Conservation (phyloP, 176 grass and related monocot genomes). For the Musa troglodytarum region DNA sequence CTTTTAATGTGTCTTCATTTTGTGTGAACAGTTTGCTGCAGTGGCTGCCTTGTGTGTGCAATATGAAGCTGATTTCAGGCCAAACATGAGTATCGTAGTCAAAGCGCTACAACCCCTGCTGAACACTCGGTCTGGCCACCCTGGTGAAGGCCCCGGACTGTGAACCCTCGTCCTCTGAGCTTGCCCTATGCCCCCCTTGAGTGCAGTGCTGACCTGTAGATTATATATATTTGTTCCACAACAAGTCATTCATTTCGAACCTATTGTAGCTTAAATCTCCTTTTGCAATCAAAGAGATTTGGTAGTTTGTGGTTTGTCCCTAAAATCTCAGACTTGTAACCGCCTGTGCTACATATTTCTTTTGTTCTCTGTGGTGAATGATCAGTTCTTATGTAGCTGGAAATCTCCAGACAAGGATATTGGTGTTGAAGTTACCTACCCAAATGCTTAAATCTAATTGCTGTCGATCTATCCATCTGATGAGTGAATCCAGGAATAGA, state of each 20-base stretch:
- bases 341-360: not conserved
- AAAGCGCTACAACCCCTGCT: slow-evolving; percentile 68
- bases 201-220: not conserved
- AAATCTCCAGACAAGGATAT: too few species aligned
- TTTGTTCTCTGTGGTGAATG: too few species aligned
- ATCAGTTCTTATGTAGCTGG: too few species aligned
- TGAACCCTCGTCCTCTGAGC: slow-evolving; percentile 5
- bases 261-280: not conserved
- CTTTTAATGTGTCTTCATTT: slow-evolving; percentile 1
- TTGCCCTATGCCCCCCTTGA: not conserved
- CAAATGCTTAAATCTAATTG: too few species aligned
- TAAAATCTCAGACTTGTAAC: not conserved
- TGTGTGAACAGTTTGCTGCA: slow-evolving; percentile 51
- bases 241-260: not conserved
- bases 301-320: not conserved
- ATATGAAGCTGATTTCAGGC: slow-evolving; percentile 71
- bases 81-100: slow-evolving; percentile 81
- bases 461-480: too few species aligned
- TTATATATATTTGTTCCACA: not conserved
- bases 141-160: slow-evolving; percentile 26
- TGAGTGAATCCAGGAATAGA: too few species aligned
- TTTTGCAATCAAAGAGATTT: not conserved
- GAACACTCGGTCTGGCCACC: slow-evolving; percentile 45
- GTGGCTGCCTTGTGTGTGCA: slow-evolving; percentile 71
- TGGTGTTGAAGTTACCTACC: too few species aligned